These are phyloP conservation scores for Oryza coarctata DNA, from an alignment of 176 grass and related monocot species.

Conservation along the genomic window DNA sequence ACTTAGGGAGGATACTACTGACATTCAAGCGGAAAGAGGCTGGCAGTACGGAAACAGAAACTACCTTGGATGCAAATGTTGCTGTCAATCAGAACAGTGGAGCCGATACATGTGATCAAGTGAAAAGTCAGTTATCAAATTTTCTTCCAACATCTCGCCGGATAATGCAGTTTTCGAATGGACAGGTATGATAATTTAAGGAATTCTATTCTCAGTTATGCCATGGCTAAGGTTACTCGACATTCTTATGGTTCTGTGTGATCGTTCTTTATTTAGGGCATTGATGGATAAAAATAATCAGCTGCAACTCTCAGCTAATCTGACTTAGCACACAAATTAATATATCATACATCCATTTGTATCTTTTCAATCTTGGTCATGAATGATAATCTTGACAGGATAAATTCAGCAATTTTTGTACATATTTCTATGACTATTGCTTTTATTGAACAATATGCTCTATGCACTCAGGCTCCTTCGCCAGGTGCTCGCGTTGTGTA, in stretches of 20 bases:
- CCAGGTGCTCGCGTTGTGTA: conserved; percentile 88
- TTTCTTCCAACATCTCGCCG: conserved; percentile 89
- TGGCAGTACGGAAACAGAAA: background rate
- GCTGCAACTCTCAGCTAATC: background rate
- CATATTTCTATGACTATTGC: conserved; percentile 8
- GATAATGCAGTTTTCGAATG: conserved; percentile 94
- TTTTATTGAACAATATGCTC: conserved; percentile 54
- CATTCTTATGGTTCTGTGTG: background rate
- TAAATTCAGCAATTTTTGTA: background rate
- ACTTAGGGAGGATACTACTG: conserved; percentile 77
- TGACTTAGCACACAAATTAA: background rate
- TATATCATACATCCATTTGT: background rate
- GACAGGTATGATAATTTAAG: conserved; percentile 53
- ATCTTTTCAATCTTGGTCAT: conserved; percentile 22
- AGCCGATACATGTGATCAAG: conserved; percentile 37
- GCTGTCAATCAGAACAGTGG: conserved; percentile 40
- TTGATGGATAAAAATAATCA: background rate
- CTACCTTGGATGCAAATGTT: conserved; percentile 3
- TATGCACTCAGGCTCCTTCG: conserved; percentile 65
- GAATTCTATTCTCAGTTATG: background rate
- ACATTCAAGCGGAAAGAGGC: conserved; percentile 52
- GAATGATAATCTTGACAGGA: background rate
- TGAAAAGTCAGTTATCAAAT: conserved; percentile 79
- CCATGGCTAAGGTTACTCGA: background rate
- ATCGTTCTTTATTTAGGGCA: too few relatives aligned